These are phyloP conservation scores for Myxozyma kluyveri DNA, from an alignment of 805 yeast species.

Conservation along the genomic window DNA sequence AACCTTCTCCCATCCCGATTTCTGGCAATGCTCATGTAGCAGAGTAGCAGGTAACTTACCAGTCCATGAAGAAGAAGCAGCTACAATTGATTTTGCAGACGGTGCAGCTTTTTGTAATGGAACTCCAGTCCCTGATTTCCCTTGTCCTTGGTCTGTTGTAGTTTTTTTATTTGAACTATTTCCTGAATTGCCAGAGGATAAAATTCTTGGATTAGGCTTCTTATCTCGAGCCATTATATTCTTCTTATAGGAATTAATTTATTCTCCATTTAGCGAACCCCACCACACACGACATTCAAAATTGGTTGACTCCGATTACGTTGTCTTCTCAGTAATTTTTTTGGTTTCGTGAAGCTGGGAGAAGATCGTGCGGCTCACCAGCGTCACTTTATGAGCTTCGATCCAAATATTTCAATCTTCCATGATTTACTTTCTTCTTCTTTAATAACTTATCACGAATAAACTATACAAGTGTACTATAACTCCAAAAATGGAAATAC, in stretches of 20 bases:
- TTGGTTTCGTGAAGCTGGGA: too few species aligned
- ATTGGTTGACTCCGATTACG: too few species aligned
- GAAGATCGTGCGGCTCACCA: too few species aligned
- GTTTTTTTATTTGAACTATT: conserved; percentile 11
- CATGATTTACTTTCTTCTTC: too few species aligned
- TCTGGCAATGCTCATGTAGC: conserved; percentile 82
- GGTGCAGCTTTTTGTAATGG: conserved; percentile 27
- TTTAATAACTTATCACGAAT: too few species aligned
- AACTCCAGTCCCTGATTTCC: neutral
- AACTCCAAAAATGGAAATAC: neutral
- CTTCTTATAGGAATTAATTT: too few species aligned
- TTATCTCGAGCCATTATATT: neutral
- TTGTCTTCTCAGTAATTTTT: too few species aligned
- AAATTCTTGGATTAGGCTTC: conserved; percentile 4
- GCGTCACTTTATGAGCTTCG: too few species aligned
- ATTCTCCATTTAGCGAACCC: too few species aligned
- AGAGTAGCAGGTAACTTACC: conserved; percentile 89
- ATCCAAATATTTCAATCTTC: too few species aligned
- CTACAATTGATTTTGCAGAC: conserved; percentile 43
- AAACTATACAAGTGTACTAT: neutral
- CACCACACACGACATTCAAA: too few species aligned
- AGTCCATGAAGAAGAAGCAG: conserved; percentile 81
- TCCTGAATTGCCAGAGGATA: conserved; percentile 25
- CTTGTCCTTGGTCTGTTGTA: conserved; percentile 1
- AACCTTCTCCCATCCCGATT: conserved; percentile 84